Base-by-base conservation (phyloP, 108 stramenopile genomes). In the Cyclotella choctawhatcheeana region DNA sequence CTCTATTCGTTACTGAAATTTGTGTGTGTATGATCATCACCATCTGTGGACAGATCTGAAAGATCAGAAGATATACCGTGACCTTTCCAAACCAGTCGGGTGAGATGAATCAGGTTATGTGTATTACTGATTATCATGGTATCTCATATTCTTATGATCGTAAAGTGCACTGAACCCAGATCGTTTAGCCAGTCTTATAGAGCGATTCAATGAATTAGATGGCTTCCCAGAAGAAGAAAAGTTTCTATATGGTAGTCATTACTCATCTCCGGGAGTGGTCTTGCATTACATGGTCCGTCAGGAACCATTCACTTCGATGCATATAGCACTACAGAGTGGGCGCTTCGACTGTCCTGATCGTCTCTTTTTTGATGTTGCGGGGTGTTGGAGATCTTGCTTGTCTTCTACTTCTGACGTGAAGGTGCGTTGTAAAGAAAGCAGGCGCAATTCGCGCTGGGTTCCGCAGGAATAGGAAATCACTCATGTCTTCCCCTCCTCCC, bases 341-440 rank as follows among this genome's bases (percentile, higher is more conserved):
- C 73, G 94, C 25, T 99, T 99, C 67, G 98, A 99, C 79, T 95
- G 89, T 58, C 89, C 98, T 8, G 98, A 99, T 73, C 90, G 98
- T 8, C 81, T 98, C 25, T 99, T 99, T 76, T 80, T 88, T 64
- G 88, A 88, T 43, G 30, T 96, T 5, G 85, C 73, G 3, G 79
- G 74, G 13, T 83, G 84, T 33, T 95, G 94, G 94, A 74, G 83
- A 48, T 82, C 82, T 68, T 92, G 93, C 67, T 66, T 83, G 33
- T 87, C 88, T 34, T 93, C 86, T 14, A 85, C 92, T 35, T 83
- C 87, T 18, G 97, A 97, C 64, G 90, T 97, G 18, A 97, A 97
- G 68, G n/a, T n/a, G n/a, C n/a, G n/a, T n/a, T n/a, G n/a, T n/a
- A n/a, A n/a, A n/a, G n/a, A n/a, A n/a, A n/a, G n/a, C n/a, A n/a